Evolutionary conservation across 2,329 filamentous ascomycete genomes (phyloP).

Genomic region (Botrytis elliptica): DNA sequence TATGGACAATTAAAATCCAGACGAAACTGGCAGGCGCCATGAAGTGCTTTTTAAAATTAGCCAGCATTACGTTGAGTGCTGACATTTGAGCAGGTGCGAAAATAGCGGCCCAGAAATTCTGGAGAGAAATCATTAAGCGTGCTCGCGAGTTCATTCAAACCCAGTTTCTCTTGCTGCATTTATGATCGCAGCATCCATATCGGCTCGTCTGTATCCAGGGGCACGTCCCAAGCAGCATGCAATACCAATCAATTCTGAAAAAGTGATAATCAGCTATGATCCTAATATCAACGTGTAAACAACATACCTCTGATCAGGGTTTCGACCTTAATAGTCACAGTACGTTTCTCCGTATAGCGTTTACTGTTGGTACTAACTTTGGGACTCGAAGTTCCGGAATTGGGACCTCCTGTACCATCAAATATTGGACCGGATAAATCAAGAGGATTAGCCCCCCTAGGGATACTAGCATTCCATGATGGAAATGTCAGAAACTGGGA

Average conservation of each 20-base stretch:
- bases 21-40: background rate
- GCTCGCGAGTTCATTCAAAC: background rate
- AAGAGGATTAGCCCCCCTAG: background rate
- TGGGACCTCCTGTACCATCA: background rate
- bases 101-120: too few species aligned
- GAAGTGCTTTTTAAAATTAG: background rate
- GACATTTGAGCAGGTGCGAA: background rate
- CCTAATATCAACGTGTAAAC: background rate
- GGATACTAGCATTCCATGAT: slow-evolving; percentile 1
- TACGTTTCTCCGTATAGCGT: slow-evolving; percentile 25
- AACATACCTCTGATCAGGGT: slow-evolving; percentile 38
- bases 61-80: background rate
- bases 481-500: background rate
- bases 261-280: background rate
- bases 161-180: slow-evolving; percentile 15
- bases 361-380: slow-evolving; percentile 3
- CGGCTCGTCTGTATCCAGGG: slow-evolving; percentile 37
- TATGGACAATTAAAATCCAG: background rate
- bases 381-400: slow-evolving; percentile 1
- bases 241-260: slow-evolving; percentile 34
- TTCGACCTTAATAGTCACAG: slow-evolving; percentile 37
- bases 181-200: slow-evolving; percentile 39
- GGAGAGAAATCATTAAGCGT: background rate
- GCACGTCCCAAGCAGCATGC: slow-evolving; percentile 37
- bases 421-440: slow-evolving; percentile 10